Percentiles rank a stretch among this genome's conserved stretches.
Conservation (phyloP, 2,329 filamentous ascomycete species). For the Colletotrichum sp. region DNA sequence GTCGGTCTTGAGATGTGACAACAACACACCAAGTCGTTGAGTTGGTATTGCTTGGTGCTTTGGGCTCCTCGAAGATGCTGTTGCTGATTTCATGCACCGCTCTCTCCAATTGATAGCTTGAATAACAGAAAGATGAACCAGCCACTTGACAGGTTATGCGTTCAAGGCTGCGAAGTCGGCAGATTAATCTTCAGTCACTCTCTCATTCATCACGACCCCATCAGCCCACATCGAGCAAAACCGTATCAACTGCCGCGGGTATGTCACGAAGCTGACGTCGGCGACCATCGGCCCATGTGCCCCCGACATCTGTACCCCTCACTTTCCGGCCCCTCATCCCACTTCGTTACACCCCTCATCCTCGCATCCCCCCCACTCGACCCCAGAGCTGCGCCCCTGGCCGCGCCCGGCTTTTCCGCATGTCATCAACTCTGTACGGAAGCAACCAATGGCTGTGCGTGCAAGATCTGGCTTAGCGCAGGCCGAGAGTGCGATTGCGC, state of each 20-base stretch:
- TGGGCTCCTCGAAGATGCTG: neutral
- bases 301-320: slow-evolving; percentile 9
- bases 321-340: neutral
- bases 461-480: neutral
- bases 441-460: neutral
- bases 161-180: neutral
- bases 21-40: neutral
- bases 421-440: neutral
- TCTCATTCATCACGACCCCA: neutral
- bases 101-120: neutral
- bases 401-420: neutral
- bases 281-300: slow-evolving; percentile 4
- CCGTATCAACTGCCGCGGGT: neutral
- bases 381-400: neutral
- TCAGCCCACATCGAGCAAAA: neutral
- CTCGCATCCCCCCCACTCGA: neutral
- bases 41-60: neutral
- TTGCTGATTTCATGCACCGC: neutral
- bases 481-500: neutral
- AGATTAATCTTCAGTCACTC: neutral
- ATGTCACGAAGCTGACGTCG: neutral
- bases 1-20: neutral
- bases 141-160: rapidly evolving
- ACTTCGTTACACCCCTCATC: neutral
- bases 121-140: neutral